Percentiles rank a stretch among this genome's conserved stretches.
These are phyloP conservation scores for Gossypium thurberi DNA, from an alignment of 345 rosid genomes.

Conservation along the genomic window DNA sequence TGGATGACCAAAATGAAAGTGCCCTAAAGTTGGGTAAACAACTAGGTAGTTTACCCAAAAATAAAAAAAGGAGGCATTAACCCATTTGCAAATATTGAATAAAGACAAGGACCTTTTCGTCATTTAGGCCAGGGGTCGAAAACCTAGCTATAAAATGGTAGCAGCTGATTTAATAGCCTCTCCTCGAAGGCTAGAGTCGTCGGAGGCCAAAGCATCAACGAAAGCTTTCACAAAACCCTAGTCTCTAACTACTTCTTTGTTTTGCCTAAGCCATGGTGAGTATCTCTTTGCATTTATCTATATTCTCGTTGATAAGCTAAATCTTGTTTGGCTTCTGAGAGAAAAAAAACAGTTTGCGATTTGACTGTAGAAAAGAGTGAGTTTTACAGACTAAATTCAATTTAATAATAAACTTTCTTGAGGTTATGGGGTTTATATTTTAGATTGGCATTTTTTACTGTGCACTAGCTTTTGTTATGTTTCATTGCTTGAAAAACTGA, in stretches of 20 bases:
- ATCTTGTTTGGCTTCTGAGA: neutral
- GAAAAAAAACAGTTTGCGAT: neutral
- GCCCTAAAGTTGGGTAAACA: too few relatives aligned
- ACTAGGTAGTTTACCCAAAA: too few relatives aligned
- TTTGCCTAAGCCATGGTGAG: constrained; percentile 6
- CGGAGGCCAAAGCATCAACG: neutral
- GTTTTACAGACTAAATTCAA: neutral
- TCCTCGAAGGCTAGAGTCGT: neutral
- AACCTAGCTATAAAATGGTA: neutral
- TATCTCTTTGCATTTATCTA: neutral
- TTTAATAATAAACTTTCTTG: neutral
- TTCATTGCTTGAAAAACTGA: neutral
- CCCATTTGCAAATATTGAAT: neutral
- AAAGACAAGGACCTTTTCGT: neutral
- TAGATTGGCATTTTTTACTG: neutral
- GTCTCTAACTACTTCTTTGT: neutral
- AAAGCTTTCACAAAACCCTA: neutral
- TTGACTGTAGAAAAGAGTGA: neutral
- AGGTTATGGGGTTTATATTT: neutral
- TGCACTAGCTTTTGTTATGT: neutral
- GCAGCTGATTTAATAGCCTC: too few relatives aligned
- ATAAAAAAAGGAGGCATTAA: neutral
- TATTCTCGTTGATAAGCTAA: neutral
- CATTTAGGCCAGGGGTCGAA: neutral
- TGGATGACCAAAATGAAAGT: too few relatives aligned